Evolutionary conservation across 1,139 yeast species (phyloP).

Genomic region (Lodderomyces metapsilosis): DNA sequence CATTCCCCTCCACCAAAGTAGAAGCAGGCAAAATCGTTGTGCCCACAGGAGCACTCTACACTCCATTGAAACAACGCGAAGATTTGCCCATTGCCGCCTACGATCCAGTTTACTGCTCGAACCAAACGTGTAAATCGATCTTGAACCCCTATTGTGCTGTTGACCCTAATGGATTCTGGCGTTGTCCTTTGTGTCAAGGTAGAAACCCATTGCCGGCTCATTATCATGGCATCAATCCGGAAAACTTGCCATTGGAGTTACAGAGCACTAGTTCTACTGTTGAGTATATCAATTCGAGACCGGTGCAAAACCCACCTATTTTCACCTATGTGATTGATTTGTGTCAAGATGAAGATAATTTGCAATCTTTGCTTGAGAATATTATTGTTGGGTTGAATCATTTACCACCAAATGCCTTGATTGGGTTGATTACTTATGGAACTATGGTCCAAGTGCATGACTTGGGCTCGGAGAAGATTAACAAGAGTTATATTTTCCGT

Average conservation of each 20-base stretch:
- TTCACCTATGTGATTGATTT: slow-evolving; percentile 88
- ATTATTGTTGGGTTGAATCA: slow-evolving; percentile 76
- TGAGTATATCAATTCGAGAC: slow-evolving; percentile 86
- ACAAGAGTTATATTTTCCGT: slow-evolving; percentile 83
- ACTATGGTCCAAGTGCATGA: slow-evolving; percentile 96
- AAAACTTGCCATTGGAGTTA: slow-evolving; percentile 84
- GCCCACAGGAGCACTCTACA: slow-evolving; percentile 91
- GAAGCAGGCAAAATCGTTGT: slow-evolving; percentile 93
- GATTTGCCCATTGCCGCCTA: slow-evolving; percentile 80
- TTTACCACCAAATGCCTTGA: slow-evolving; percentile 90
- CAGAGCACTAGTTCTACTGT: slow-evolving; percentile 78
- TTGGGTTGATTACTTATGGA: slow-evolving; percentile 91
- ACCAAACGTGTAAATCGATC: slow-evolving; percentile 77
- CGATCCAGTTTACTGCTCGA: slow-evolving; percentile 86
- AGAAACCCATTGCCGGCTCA: slow-evolving; percentile 89
- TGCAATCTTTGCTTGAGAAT: slow-evolving; percentile 85
- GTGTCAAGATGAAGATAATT: slow-evolving; percentile 92
- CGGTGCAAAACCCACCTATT: slow-evolving; percentile 90
- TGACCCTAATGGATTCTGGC: slow-evolving; percentile 85
- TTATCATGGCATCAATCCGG: slow-evolving; percentile 80
- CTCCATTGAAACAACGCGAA: slow-evolving; percentile 81
- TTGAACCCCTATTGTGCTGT: slow-evolving; percentile 86
- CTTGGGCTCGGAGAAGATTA: slow-evolving; percentile 73
- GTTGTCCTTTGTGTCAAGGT: slow-evolving; percentile 81
- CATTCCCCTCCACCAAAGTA: slow-evolving; percentile 76